phyloP scores from a whole-genome alignment of 2,329 filamentous ascomycete genomes.

The Grosmannia clavigera region DNA sequence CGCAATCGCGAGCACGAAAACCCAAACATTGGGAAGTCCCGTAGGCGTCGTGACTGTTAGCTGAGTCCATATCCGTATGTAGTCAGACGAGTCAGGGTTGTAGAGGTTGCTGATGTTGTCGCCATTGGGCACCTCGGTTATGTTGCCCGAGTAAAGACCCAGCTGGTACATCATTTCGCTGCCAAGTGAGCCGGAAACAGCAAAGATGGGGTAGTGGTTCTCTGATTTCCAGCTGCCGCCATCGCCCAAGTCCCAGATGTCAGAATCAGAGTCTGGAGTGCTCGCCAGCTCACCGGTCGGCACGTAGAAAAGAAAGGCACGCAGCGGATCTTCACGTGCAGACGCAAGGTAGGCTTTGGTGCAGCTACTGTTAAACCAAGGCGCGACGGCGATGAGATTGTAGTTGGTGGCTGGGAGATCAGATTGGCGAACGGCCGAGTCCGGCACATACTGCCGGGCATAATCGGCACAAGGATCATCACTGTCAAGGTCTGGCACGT shows the following conservation, averaged over 20 bases:
- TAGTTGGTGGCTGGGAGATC: slow-evolving; percentile 59
- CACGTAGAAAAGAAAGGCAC: slow-evolving; percentile 52
- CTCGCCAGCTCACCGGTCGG: slow-evolving; percentile 41
- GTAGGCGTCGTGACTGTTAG: slow-evolving; percentile 33
- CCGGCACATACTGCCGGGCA: slow-evolving; percentile 54
- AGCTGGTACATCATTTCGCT: slow-evolving; percentile 57
- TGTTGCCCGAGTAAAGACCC: slow-evolving; percentile 63
- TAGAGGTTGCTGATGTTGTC: slow-evolving; percentile 42
- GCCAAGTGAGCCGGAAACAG: slow-evolving; percentile 58
- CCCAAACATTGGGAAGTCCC: slow-evolving; percentile 64
- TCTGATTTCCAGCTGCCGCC: slow-evolving; percentile 55
- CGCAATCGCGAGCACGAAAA: slow-evolving; percentile 60
- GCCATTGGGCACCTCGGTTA: slow-evolving; percentile 49
- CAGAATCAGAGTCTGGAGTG: slow-evolving; percentile 53
- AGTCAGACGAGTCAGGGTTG: slow-evolving; percentile 42
- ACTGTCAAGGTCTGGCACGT: slow-evolving; percentile 58
- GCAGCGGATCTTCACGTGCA: slow-evolving; percentile 44
- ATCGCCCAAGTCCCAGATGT: slow-evolving; percentile 59
- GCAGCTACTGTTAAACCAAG: slow-evolving; percentile 69
- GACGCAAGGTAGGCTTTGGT: slow-evolving; percentile 58
- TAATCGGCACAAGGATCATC: slow-evolving; percentile 50
- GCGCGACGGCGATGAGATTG: slow-evolving; percentile 68
- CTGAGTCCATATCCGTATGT: slow-evolving; percentile 47
- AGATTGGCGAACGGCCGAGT: slow-evolving; percentile 59
- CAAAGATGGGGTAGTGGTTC: slow-evolving; percentile 74